Base-by-base conservation (phyloP, 2,329 filamentous ascomycete species). In the Pyrenophora seminiperda region DNA sequence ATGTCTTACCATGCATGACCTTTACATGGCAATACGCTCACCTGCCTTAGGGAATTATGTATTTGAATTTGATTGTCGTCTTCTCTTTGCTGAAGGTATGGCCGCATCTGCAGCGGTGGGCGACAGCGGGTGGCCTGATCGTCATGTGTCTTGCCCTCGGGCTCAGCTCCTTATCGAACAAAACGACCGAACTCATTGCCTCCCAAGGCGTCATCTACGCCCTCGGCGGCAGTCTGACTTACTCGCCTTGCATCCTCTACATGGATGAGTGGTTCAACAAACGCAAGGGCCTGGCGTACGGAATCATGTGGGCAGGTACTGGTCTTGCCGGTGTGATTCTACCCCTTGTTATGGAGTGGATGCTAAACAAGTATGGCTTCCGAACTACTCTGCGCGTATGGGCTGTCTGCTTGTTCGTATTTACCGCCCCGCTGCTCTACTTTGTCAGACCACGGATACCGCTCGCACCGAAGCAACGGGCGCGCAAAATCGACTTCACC, bases 201-300 rank as follows among this genome's bases (percentile, higher is more conserved):
- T 72, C 68, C 2, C 74, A 76, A 53, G 73, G 73, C 7, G 60
- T 76, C 4, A 30, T 76, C 2, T 74, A 63, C 30, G 73, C 59
- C 5, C 41, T 75, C 5, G 70, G 80, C 0, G 80, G 80, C 13
- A 71, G 75, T 6, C 59, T 82, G 1, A 50, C 79, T 3, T 83
- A 73, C 54, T 79, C 60, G 20, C 77, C 77, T 1, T 71, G 71
- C 1, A 75, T 78, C 9, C 50, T 82, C 19, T 84, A 83, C 68
- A 73, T 85, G 41, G 80, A 85, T 54, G 79, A 85, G 61, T 86
- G 83, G 82, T 86, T 85, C 62, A 73, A 81, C 17, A 73, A 73
- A 24, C 76, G 79, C 18, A 83, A 83, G 42, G 82, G 83, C 1
- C 69, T 86, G 18, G 83, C 83, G 1, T 83, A 82, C 56, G 85